Conservation (phyloP, 73 alveolate genomes). For the Paramecium tetraurelia region DNA sequence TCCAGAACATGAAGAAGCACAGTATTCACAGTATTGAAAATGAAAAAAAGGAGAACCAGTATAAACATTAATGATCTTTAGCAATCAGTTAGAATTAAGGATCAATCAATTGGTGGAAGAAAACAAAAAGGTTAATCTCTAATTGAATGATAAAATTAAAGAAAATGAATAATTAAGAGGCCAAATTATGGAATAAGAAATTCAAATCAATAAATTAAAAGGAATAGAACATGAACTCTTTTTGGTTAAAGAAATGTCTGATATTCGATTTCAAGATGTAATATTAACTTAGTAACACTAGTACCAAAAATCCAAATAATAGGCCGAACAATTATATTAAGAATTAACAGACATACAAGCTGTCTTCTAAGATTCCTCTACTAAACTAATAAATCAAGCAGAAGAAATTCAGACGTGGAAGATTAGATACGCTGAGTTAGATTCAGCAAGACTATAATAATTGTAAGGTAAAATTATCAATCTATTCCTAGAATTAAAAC, state of each 20-base stretch:
- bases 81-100: neutral
- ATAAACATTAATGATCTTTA: neutral
- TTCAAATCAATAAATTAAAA: neutral
- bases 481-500: neutral
- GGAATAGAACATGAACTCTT: neutral
- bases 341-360: neutral
- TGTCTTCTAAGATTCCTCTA: neutral
- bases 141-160: neutral
- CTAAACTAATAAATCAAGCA: neutral
- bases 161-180: constrained; percentile 6
- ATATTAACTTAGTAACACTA: neutral
- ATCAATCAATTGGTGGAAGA: neutral
- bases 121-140: neutral
- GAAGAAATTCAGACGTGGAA: neutral
- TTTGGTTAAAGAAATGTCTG: neutral
- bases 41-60: neutral
- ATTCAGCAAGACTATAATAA: neutral
- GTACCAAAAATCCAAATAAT: neutral
- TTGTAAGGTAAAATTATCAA: neutral
- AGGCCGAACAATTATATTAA: neutral
- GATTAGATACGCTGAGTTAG: neutral
- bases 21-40: neutral
- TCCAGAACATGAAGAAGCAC: neutral
- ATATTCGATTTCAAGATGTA: neutral
- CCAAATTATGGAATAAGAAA: neutral